Evolutionary conservation across 179 eudicot genomes (phyloP).

Genomic region (Vitellaria paradoxa): DNA sequence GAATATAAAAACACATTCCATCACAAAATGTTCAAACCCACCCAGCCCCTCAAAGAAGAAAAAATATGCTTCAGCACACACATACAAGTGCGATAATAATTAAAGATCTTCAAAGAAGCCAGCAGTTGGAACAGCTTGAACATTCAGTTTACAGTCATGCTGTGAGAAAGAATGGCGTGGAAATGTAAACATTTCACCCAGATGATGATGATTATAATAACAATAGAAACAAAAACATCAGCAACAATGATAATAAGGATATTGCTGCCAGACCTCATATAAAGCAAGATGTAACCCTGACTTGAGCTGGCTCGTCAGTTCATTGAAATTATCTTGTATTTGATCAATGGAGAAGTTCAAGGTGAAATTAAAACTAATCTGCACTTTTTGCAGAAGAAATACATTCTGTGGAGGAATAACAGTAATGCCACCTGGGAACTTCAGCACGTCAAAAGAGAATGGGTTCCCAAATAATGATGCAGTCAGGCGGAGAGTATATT

Average conservation of each 20-base stretch:
- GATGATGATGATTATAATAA: no score
- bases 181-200: no score
- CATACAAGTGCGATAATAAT: background rate
- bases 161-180: no score
- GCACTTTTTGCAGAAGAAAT: constrained; percentile 73
- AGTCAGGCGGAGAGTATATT: constrained; percentile 43
- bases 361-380: constrained; percentile 84
- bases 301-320: constrained; percentile 62
- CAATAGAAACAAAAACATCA: background rate
- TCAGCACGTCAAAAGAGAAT: constrained; percentile 65
- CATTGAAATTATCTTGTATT: constrained; percentile 65
- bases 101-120: constrained; percentile 4
- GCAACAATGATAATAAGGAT: background rate
- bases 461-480: constrained; percentile 65
- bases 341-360: constrained; percentile 66
- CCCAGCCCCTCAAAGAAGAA: background rate
- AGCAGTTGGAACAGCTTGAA: background rate
- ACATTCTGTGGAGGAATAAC: constrained; percentile 61
- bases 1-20: background rate
- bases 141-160: no score
- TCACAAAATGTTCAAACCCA: constrained; percentile 5
- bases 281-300: constrained; percentile 64
- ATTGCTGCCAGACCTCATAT: constrained; percentile 58
- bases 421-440: constrained; percentile 85
- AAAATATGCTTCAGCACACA: no score